Evolutionary conservation across 2,329 filamentous ascomycete genomes (phyloP).

Genomic region (Penicillium brasilianum): DNA sequence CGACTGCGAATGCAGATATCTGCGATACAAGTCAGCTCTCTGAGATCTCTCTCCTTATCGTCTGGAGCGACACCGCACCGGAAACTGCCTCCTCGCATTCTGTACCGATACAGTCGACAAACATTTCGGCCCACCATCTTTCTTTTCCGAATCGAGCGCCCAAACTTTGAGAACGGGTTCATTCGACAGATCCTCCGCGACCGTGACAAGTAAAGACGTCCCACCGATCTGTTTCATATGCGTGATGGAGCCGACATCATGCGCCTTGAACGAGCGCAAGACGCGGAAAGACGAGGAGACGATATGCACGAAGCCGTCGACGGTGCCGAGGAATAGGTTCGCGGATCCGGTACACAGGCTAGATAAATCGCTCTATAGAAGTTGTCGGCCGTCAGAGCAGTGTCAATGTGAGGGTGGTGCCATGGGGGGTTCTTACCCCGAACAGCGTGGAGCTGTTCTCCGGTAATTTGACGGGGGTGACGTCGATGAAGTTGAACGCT

Average conservation of each 20-base stretch:
- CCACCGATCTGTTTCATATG: conserved; percentile 92
- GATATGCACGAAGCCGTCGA: conserved; percentile 85
- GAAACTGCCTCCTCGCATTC: conserved; percentile 90
- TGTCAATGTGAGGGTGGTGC: neutral
- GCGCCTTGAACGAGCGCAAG: conserved; percentile 82
- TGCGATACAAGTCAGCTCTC: conserved; percentile 19
- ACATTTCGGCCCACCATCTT: conserved; percentile 86
- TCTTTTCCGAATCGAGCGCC: conserved; percentile 95
- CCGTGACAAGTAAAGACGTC: conserved; percentile 81
- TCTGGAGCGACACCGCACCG: conserved; percentile 58
- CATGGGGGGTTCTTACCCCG: conserved; percentile 64
- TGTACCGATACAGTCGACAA: conserved; percentile 83
- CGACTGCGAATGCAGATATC: conserved; percentile 82
- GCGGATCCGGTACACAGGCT: conserved; percentile 85
- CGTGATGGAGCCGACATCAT: conserved; percentile 76
- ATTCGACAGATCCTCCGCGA: conserved; percentile 79
- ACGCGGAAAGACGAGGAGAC: conserved; percentile 87
- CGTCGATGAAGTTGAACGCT: conserved; percentile 99
- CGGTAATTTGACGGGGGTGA: conserved; percentile 77
- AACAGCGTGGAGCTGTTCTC: conserved; percentile 80
- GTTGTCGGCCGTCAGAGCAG: conserved; percentile 8
- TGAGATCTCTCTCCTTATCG: neutral
- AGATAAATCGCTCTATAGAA: conserved; percentile 67
- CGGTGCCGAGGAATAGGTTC: conserved; percentile 85
- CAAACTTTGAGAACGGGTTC: conserved; percentile 96